Evolutionary conservation across 2,329 filamentous ascomycete genomes (phyloP).

Genomic region (Chrysoporthe puriensis): DNA sequence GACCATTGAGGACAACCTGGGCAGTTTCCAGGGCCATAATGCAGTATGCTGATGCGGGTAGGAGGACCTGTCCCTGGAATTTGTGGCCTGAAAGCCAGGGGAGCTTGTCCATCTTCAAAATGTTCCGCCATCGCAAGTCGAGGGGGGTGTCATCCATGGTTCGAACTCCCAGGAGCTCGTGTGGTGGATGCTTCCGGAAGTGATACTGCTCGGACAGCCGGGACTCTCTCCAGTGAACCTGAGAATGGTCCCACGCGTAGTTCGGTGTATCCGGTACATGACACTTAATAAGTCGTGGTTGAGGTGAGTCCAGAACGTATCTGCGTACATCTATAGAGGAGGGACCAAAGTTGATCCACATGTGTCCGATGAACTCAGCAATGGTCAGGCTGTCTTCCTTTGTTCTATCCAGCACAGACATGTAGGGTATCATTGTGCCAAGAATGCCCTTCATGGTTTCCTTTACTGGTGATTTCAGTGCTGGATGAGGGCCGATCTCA

Average conservation of each 20-base stretch:
- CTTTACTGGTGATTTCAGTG: constrained; percentile 45
- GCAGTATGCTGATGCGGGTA: constrained; percentile 53
- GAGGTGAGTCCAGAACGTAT: constrained; percentile 34
- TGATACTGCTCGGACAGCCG: constrained; percentile 45
- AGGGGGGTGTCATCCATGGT: constrained; percentile 42
- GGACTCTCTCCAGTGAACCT: constrained; percentile 47
- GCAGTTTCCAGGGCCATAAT: constrained; percentile 52
- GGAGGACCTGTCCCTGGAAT: constrained; percentile 48
- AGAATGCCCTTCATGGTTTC: constrained; percentile 39
- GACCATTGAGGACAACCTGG: constrained; percentile 34
- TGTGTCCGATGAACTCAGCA: constrained; percentile 40
- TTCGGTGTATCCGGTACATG: constrained; percentile 40
- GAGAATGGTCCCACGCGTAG: constrained; percentile 55
- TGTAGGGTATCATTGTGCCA: constrained; percentile 36
- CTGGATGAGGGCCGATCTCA: constrained; percentile 51
- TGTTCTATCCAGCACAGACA: constrained; percentile 38
- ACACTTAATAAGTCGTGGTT: constrained; percentile 29
- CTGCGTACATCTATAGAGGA: constrained; percentile 30
- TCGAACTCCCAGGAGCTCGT: constrained; percentile 45
- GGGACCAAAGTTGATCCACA: constrained; percentile 39
- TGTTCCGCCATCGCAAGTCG: constrained; percentile 46
- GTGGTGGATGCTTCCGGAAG: constrained; percentile 38
- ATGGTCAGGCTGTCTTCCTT: constrained; percentile 38
- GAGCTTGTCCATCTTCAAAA: constrained; percentile 43
- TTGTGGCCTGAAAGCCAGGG: constrained; percentile 47